Conservation (phyloP, 208 protist species). For the Trypanosoma theileri region DNA sequence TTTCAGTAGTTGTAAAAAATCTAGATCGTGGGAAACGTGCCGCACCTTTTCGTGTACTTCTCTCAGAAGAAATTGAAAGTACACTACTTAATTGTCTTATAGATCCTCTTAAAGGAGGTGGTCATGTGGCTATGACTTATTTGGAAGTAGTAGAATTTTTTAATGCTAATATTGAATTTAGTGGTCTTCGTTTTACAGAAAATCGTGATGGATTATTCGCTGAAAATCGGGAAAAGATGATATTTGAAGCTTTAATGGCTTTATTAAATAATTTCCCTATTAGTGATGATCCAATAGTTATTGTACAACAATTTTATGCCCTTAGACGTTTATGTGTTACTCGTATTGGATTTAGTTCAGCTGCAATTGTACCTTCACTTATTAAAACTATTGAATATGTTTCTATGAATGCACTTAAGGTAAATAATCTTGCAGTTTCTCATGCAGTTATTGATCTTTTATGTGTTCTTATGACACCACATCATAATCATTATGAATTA, state of each 20-base stretch:
- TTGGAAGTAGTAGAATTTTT: slow-evolving; percentile 71
- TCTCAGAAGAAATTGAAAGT: slow-evolving; percentile 86
- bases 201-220: slow-evolving; percentile 90
- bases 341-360: slow-evolving; percentile 84
- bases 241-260: slow-evolving; percentile 62
- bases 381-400: slow-evolving; percentile 52
- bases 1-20: slow-evolving; percentile 48
- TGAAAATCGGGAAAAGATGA: slow-evolving; percentile 91
- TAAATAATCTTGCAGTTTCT: slow-evolving; percentile 62
- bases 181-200: slow-evolving; percentile 82
- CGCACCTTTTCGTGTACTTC: slow-evolving; percentile 44
- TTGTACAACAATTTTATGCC: slow-evolving; percentile 73
- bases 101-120: slow-evolving; percentile 26
- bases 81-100: slow-evolving; percentile 75
- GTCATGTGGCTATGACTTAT: slow-evolving; percentile 18
- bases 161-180: slow-evolving; percentile 90
- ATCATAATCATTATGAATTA: slow-evolving; percentile 92
- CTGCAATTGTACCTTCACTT: slow-evolving; percentile 69
- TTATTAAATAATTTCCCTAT: slow-evolving; percentile 60
- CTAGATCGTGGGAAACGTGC: slow-evolving; percentile 71
- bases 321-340: slow-evolving; percentile 84
- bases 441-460: slow-evolving; percentile 89
- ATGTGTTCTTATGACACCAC: slow-evolving; percentile 90
- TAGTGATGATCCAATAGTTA: slow-evolving; percentile 29
- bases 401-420: slow-evolving; percentile 66